phyloP scores from a whole-genome alignment of 1,284 basidiomycete genomes.

The Agroathelia rolfsii region DNA sequence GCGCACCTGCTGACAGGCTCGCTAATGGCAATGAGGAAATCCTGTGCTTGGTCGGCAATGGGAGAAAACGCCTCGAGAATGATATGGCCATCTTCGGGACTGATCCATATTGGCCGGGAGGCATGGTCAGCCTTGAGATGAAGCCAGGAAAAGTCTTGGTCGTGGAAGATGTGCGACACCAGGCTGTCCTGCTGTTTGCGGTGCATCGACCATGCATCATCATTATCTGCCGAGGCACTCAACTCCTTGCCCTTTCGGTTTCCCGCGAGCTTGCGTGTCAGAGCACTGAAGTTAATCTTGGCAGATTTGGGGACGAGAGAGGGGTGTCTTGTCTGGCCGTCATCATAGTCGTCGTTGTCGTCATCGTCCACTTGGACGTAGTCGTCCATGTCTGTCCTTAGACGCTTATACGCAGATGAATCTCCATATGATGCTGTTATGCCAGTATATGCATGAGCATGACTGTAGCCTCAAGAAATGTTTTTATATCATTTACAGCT shows the following conservation, averaged over 20 bases:
- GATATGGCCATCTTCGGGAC: constrained; percentile 87
- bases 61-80: constrained; percentile 95
- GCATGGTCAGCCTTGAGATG: constrained; percentile 84
- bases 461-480: too few relatives aligned
- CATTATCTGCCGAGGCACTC: constrained; percentile 23
- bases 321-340: constrained; percentile 38
- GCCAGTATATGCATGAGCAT: too few relatives aligned
- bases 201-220: constrained; percentile 40
- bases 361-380: constrained; percentile 48
- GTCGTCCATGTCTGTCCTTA: constrained; percentile 36
- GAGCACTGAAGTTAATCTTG: constrained; percentile 73
- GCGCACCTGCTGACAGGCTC: constrained; percentile 96
- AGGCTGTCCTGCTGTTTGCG: constrained; percentile 61
- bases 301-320: constrained; percentile 55
- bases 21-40: constrained; percentile 96
- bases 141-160: constrained; percentile 79
- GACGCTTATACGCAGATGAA: too few relatives aligned
- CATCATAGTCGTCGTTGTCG: constrained; percentile 38
- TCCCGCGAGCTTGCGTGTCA: constrained; percentile 66
- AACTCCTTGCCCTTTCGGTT: constrained; percentile 35
- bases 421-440: too few relatives aligned
- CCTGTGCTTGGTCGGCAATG: constrained; percentile 96
- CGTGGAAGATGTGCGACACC: constrained; percentile 69
- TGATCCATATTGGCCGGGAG: constrained; percentile 89
- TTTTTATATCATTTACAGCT: too few relatives aligned